Percentiles rank a stretch among this genome's conserved stretches.
Conservation (phyloP, 106 monocot species). For the Dactylorhiza incarnata region DNA sequence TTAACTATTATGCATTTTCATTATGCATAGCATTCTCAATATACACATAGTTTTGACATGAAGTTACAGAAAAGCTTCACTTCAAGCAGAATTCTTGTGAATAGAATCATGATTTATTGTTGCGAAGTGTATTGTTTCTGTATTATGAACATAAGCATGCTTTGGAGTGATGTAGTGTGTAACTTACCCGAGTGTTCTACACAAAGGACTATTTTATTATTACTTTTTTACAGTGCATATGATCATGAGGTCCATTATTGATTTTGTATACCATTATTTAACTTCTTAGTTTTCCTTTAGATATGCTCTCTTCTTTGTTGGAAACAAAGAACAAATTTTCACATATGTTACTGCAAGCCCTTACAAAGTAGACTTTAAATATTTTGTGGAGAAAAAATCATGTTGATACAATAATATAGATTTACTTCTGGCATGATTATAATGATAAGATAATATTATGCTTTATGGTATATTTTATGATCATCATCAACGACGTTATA, state of each 20-base stretch:
- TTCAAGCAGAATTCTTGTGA: neutral
- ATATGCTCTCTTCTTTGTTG: neutral
- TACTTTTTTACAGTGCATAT: neutral
- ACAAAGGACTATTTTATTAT: neutral
- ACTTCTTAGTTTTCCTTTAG: neutral
- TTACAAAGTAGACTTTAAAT: neutral
- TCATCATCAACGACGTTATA: no score
- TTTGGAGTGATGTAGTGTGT: neutral
- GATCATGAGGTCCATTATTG: neutral
- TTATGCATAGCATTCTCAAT: neutral
- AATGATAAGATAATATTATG: neutral
- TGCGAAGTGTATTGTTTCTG: no score
- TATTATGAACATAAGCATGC: neutral
- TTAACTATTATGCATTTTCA: neutral
- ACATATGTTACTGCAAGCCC: neutral
- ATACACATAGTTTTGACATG: neutral
- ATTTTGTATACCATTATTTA: neutral
- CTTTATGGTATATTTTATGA: neutral
- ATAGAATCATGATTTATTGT: neutral
- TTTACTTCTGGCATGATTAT: neutral
- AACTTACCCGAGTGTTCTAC: neutral
- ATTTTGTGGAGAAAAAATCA: neutral
- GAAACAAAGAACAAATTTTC: neutral
- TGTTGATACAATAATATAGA: neutral
- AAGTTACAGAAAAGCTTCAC: neutral